Evolutionary conservation across 345 rosid genomes (phyloP), one percentile per base, ranked within the genome.

Genomic region (Litchi chinensis): DNA sequence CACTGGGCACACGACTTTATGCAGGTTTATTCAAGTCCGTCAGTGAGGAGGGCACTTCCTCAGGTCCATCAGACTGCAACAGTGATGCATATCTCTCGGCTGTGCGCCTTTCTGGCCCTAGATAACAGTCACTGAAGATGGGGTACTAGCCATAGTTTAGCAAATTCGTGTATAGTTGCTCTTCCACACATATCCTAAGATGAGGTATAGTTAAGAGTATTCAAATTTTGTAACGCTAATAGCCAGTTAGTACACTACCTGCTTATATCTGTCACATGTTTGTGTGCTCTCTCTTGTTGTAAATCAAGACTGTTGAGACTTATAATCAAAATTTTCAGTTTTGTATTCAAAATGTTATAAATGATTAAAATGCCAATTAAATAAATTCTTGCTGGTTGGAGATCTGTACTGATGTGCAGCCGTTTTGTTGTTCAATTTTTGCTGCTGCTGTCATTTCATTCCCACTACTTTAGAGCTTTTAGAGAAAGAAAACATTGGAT

Each of bases 51-150:
- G 91, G 88, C 43, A 89, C 96, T 26, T 85, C 95, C 40, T 93
- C 97, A 5, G 96, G 91, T 50, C 93, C 90, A 43, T 93, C 96
- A 3, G 98, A 92, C 48, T 78, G 87, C 78, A 88, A 87, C 54
- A 91, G 93, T 68, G 94, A 90, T 75, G 91, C 93, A 56, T 78
- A 85, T 77, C 88, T 90, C 43, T 93, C 98, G 7, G 89, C 97
- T 3, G 97, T 89, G 82, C 87, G 85, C 85, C 97, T 95, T 62
- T 95, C 99, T 0, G 96, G 99, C 72, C 98, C 98, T 3, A 93
- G 99, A 90, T 95, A 89, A 84, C 89, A 85, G 67, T 76, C 6
- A 6, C 43, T 60, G 32, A 8, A 18, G 8, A 40, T 54, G 37
- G 37, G 37, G 37, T 32, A 32, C 37, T 32, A 32, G 37, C 37